Conservation (phyloP, 345 rosid genomes). For the Populus euphratica region DNA sequence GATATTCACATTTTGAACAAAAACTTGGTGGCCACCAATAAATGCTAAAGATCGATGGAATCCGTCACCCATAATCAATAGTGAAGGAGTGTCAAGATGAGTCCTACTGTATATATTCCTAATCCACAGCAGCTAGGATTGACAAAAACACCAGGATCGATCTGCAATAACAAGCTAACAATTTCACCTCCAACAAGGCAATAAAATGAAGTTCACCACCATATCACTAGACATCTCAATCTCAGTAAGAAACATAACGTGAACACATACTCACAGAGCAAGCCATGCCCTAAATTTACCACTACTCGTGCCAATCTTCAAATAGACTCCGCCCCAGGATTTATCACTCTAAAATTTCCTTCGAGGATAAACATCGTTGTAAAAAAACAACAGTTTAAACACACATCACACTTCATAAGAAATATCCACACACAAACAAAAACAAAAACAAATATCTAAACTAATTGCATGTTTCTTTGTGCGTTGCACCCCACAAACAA, state of each 20-base stretch:
- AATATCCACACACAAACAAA: too few relatives aligned
- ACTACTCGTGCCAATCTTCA: too few relatives aligned
- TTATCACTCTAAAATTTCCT: background rate
- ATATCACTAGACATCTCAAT: background rate
- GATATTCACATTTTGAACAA: too few relatives aligned
- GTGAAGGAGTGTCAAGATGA: background rate
- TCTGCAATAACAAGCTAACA: background rate
- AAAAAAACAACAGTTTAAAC: background rate
- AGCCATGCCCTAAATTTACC: too few relatives aligned
- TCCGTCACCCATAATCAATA: background rate
- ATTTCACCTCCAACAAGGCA: background rate
- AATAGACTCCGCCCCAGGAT: background rate
- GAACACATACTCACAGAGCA: background rate
- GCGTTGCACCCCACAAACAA: background rate
- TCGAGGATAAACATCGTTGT: too few relatives aligned
- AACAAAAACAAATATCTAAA: too few relatives aligned
- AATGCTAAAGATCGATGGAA: background rate
- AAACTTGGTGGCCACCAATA: background rate
- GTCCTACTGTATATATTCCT: too few relatives aligned
- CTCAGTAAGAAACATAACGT: background rate
- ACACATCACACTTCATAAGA: background rate
- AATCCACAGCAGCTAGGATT: background rate
- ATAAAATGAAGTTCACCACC: background rate
- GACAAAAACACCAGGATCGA: background rate
- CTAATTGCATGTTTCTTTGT: too few relatives aligned